A percentile compares a stretch with the other conserved stretches of the same genome.
Evolutionary conservation across 805 yeast species (phyloP).

Genomic region (Brettanomyces bruxellensis): DNA sequence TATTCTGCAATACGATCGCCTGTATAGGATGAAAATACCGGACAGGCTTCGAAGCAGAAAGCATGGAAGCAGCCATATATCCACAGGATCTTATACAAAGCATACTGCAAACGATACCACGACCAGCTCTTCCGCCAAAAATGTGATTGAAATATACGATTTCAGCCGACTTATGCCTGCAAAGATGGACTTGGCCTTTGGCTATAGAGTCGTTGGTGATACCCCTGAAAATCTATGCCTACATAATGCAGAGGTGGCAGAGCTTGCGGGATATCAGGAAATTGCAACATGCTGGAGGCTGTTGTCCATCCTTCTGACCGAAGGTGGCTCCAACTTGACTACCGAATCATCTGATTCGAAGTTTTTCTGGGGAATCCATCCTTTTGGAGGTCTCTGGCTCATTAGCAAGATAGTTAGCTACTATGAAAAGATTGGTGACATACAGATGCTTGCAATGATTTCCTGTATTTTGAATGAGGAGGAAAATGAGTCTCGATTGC

Average conservation of each 20-base stretch:
- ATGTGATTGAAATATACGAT: constrained; percentile 56
- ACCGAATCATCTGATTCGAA: constrained; percentile 7
- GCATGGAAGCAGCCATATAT: constrained; percentile 7
- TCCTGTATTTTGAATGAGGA: constrained; percentile 60
- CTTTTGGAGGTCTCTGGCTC: constrained; percentile 63
- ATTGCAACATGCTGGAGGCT: constrained; percentile 72
- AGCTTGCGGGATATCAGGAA: constrained; percentile 47
- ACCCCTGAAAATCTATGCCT: constrained; percentile 55
- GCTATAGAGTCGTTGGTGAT: constrained; percentile 55
- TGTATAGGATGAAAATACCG: constrained; percentile 43
- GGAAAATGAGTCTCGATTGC: too few relatives aligned
- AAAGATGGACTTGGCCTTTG: constrained; percentile 58
- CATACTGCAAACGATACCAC: constrained; percentile 28
- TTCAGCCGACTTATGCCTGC: constrained; percentile 68
- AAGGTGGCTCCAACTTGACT: constrained; percentile 8
- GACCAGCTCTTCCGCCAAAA: constrained; percentile 29
- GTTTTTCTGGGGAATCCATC: constrained; percentile 75
- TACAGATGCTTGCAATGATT: constrained; percentile 88
- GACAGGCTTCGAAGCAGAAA: constrained; percentile 30
- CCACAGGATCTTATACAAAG: constrained; percentile 21
- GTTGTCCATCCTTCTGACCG: constrained; percentile 32
- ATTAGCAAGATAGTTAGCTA: constrained; percentile 51
- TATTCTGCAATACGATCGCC: constrained; percentile 47
- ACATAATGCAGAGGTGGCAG: constrained; percentile 66
- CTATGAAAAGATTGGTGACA: constrained; percentile 54